Evolutionary conservation across 2,329 filamentous ascomycete genomes (phyloP), one percentile per base, ranked within the genome.

Genomic region (Aureobasidium sp.): DNA sequence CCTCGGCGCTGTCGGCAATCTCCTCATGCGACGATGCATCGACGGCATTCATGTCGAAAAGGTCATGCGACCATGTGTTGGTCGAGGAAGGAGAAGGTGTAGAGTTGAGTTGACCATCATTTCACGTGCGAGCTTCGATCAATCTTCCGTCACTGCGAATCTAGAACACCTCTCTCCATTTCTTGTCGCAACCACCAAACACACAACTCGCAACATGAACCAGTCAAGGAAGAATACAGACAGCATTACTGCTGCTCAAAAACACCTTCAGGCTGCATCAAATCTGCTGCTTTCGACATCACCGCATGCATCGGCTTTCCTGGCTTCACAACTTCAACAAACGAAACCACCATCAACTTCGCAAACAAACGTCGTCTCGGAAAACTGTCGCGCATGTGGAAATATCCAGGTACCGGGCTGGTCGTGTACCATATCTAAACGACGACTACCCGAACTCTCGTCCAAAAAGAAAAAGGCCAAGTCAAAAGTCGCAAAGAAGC

Each of bases 21-120:
- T 65, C 61, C 61, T 76, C 75, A 68, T 79, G 79, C 63, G 77
- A 75, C 39, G 79, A 80, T 52, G 81, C 85, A 74, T 88, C 86
- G 68, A 88, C 83, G 60, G 80, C 80, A 73, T 88, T 86, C 86
- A 88, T 88, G 62, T 64, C 78, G 41, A 71, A 27, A 14, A 14
- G 6, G 8, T 31, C 47, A 47, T 47, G 27, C 15, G 14, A 62
- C 45, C 45, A 61, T 60, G 60, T 27, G 47, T 15, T 41, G 44
- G 42, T 45, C 39, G 29, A 25, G 6, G 39, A 37, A 20, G 12
- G 29, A 8, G 31, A 47, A 36, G 41, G 36, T 58, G n/a, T 8
- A 36, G 20, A 29, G 29, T 20, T 42, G 14, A 6, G 3, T 29
- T 7, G 37, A 12, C 2, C 12, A 56, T 44, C 20, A 12, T 42